Percentiles rank a stretch among this genome's conserved stretches.
Conservation (phyloP, 768 basidiomycete genomes). For the Tricholoma saponaceum region DNA sequence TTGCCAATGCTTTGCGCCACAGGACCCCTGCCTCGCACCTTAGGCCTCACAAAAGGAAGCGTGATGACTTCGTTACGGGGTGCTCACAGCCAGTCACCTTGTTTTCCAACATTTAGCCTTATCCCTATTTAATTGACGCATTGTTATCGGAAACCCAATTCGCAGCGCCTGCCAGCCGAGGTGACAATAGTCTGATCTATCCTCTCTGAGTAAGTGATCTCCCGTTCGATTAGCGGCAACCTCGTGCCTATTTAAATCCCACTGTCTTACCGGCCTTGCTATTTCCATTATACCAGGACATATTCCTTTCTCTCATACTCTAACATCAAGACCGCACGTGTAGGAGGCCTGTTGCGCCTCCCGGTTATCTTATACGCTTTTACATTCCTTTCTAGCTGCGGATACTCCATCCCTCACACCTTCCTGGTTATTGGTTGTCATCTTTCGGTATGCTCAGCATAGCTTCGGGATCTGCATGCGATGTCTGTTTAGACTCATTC, state of each 20-base stretch:
- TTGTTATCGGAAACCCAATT: conserved; percentile 18
- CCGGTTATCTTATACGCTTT: conserved; percentile 7
- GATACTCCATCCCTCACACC: conserved; percentile 6
- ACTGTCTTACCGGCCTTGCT: conserved; percentile 22
- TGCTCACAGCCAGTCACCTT: neutral
- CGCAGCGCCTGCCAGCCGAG: conserved; percentile 24
- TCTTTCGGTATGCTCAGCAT: conserved; percentile 56
- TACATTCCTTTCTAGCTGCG: neutral
- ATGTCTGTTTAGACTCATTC: conserved; percentile 71
- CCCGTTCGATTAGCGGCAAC: conserved; percentile 31
- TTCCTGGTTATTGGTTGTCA: conserved; percentile 14
- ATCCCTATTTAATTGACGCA: conserved; percentile 15
- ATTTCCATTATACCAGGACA: conserved; percentile 30
- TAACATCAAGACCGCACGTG: conserved; percentile 12
- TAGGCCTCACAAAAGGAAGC: conserved; percentile 1
- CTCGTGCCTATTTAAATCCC: conserved; percentile 43
- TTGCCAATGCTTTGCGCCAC: conserved; percentile 8
- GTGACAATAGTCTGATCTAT: conserved; percentile 32
- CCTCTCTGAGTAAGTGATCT: conserved; percentile 27
- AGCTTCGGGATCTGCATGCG: conserved; percentile 64
- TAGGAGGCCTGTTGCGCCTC: conserved; percentile 10
- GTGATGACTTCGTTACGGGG: conserved; percentile 22
- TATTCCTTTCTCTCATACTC: conserved; percentile 24
- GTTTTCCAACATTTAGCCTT: conserved; percentile 14
- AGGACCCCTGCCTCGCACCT: neutral